These are phyloP conservation scores for Polytrichum formosum DNA, from an alignment of 225 moss, liverwort and hornwort species.

Conservation along the genomic window DNA sequence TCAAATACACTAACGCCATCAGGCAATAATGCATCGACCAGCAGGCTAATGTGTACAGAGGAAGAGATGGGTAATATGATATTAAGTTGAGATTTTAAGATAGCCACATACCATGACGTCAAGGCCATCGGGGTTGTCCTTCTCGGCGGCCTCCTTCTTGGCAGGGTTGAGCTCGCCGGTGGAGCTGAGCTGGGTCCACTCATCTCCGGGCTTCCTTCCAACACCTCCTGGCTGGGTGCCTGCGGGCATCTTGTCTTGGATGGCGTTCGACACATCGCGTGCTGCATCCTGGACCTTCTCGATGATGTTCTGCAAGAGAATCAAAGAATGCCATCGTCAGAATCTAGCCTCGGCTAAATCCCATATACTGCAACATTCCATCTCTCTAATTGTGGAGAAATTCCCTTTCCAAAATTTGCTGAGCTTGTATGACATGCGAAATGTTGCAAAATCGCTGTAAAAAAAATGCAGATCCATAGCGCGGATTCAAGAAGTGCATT, in stretches of 20 bases:
- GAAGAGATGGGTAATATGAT: too few species aligned
- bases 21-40: too few species aligned
- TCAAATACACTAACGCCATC: too few species aligned
- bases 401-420: background rate
- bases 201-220: conserved; percentile 49
- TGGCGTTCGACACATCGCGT: conserved; percentile 8
- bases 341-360: too few species aligned
- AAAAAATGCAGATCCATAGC: background rate
- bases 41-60: too few species aligned
- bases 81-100: too few species aligned
- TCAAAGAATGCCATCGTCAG: background rate
- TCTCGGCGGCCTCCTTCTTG: conserved; percentile 35
- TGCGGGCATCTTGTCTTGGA: conserved; percentile 41
- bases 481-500: background rate
- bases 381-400: background rate
- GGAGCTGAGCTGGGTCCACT: conserved; percentile 48
- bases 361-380: background rate
- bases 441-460: background rate
- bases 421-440: background rate
- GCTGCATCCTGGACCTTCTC: conserved; percentile 31
- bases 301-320: conserved; percentile 24
- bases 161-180: conserved; percentile 40
- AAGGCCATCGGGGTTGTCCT: conserved; percentile 35
- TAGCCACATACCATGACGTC: conserved; percentile 22
- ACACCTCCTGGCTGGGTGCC: conserved; percentile 45